phyloP scores from a whole-genome alignment of 2,329 filamentous ascomycete species.

The Pseudomassariella vexata region DNA sequence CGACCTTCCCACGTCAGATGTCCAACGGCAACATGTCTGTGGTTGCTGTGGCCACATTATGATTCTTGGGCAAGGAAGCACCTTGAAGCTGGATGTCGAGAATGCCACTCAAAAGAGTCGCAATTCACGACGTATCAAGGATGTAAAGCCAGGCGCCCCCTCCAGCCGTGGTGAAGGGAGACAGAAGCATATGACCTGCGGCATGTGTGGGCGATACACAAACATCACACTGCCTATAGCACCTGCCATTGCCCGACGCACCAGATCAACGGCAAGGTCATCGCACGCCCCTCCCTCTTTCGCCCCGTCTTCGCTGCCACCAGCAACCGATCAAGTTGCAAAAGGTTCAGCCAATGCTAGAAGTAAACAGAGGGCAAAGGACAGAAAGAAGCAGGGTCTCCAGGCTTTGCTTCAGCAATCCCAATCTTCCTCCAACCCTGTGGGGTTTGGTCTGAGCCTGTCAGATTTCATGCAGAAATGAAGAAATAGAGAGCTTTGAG shows the following conservation, averaged over 20 bases:
- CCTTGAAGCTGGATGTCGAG: conserved; percentile 30
- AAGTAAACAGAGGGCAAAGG: conserved; percentile 62
- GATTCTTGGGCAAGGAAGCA: conserved; percentile 41
- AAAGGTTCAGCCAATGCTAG: conserved; percentile 43
- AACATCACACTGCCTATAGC: conserved; percentile 33
- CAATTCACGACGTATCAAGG: too few species aligned
- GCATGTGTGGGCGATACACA: conserved; percentile 38
- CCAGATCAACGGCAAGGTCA: conserved; percentile 7
- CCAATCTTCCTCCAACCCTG: conserved; percentile 29
- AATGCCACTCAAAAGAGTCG: conserved; percentile 43
- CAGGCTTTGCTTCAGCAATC: conserved; percentile 57
- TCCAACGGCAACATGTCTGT: conserved; percentile 51
- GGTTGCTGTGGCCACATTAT: conserved; percentile 56
- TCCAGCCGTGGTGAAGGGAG: conserved; percentile 1
- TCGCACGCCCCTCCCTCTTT: too few species aligned
- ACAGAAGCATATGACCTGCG: conserved; percentile 38
- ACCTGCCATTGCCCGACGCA: conserved; percentile 14
- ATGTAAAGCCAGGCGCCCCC: conserved; percentile 1
- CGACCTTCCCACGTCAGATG: conserved; percentile 35
- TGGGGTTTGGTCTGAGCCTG: conserved; percentile 42
- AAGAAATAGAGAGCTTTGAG: neutral
- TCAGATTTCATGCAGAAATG: conserved; percentile 46
- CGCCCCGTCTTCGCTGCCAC: neutral
- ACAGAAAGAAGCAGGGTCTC: conserved; percentile 61
- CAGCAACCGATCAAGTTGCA: conserved; percentile 5